A percentile compares a stretch with the other conserved stretches of the same genome.
Conservation (phyloP, 1,284 basidiomycete species). For the Ustilago cynodontis region DNA sequence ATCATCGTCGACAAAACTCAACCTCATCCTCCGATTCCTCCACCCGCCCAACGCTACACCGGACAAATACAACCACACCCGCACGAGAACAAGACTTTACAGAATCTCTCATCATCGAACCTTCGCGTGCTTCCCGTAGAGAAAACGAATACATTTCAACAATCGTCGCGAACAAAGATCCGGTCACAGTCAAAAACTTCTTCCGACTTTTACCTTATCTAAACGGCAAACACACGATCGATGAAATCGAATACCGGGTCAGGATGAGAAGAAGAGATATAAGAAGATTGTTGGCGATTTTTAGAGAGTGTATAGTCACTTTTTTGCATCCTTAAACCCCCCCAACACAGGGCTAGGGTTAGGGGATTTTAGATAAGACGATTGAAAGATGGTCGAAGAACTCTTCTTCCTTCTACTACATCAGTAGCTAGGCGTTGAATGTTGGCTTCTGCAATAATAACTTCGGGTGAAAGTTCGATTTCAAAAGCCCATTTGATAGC, state of each 20-base stretch:
- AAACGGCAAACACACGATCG: constrained; percentile 67
- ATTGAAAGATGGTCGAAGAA: constrained; percentile 71
- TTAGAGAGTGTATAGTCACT: constrained; percentile 55
- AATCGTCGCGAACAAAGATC: constrained; percentile 83
- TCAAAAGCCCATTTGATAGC: constrained; percentile 84
- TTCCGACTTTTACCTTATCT: constrained; percentile 63
- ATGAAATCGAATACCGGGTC: constrained; percentile 64
- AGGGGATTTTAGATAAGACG: no score
- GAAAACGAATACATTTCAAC: constrained; percentile 83
- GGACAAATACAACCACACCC: neutral
- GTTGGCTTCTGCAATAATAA: constrained; percentile 93
- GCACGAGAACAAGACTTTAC: constrained; percentile 7
- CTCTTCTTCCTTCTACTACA: constrained; percentile 83
- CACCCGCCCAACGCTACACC: neutral
- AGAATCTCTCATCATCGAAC: constrained; percentile 79
- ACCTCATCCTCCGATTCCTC: neutral
- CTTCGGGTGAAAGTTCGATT: constrained; percentile 88
- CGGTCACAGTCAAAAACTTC: constrained; percentile 45
- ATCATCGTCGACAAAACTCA: neutral
- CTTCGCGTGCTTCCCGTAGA: constrained; percentile 80
- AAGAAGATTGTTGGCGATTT: constrained; percentile 52
- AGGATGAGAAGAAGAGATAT: constrained; percentile 51
- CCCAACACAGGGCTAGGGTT: no score
- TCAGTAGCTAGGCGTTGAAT: constrained; percentile 80
- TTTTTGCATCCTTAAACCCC: constrained; percentile 58